phyloP scores from a whole-genome alignment of 768 basidiomycete genomes.

The Cyclocybe aegerita region DNA sequence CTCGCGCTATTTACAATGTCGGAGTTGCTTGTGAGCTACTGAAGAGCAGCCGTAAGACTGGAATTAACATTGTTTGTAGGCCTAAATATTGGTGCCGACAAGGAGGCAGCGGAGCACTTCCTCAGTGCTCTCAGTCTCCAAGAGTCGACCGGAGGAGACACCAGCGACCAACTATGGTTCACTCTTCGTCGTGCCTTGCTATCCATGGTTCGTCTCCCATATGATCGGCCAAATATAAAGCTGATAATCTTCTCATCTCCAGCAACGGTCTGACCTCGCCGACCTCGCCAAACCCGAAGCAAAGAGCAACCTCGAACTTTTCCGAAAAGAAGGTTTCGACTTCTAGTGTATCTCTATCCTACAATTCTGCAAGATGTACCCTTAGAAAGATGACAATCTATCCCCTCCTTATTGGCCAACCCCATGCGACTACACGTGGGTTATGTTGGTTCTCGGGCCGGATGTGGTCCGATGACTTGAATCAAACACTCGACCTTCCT shows the following conservation, averaged over 20 bases:
- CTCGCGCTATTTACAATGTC: slow-evolving; percentile 96
- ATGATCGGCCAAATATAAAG: neutral
- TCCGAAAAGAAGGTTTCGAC: slow-evolving; percentile 86
- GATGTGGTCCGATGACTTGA: slow-evolving; percentile 9
- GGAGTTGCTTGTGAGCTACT: slow-evolving; percentile 87
- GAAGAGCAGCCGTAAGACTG: too few relatives aligned
- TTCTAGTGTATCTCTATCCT: slow-evolving; percentile 48
- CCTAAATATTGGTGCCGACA: slow-evolving; percentile 91
- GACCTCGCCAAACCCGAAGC: slow-evolving; percentile 66
- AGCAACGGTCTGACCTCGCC: slow-evolving; percentile 84
- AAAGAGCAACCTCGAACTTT: slow-evolving; percentile 64
- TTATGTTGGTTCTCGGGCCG: neutral
- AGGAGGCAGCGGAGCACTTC: slow-evolving; percentile 97
- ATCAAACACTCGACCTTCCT: neutral
- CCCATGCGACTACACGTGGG: neutral
- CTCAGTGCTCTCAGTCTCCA: slow-evolving; percentile 82
- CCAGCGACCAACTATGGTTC: slow-evolving; percentile 85
- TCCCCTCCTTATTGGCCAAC: slow-evolving; percentile 21
- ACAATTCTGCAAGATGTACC: neutral
- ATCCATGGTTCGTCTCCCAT: slow-evolving; percentile 61
- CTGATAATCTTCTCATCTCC: slow-evolving; percentile 7
- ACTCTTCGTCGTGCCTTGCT: slow-evolving; percentile 82
- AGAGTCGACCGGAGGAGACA: slow-evolving; percentile 64
- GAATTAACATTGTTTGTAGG: slow-evolving; percentile 44
- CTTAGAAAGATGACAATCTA: slow-evolving; percentile 17